Base-by-base conservation (phyloP, 2,329 filamentous ascomycete genomes). In the Fusarium sp. region DNA sequence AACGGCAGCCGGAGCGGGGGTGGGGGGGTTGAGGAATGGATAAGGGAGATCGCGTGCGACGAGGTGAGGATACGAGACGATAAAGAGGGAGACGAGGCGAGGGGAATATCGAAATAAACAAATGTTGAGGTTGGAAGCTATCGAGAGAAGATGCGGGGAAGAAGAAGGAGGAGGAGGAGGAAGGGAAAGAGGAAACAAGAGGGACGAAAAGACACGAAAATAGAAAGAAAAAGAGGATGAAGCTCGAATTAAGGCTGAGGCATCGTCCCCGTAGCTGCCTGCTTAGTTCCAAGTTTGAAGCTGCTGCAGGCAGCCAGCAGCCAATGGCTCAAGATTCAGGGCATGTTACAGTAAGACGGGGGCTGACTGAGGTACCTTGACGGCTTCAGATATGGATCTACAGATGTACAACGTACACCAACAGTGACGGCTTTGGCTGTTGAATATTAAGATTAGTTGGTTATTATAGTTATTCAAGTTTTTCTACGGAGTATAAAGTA, bases 231-330 rank as follows among this genome's bases (percentile, higher is more conserved):
- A 71, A 40, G 35, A 46, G 33, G 35, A 19, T 37, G 35, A 59
- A 62, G 58, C 59, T 62, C 47, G 39, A 35, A 58, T 51, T 59
- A 65, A 63, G 51, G 59, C 65, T 70, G 59, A 72, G 70, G 68
- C 61, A 65, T 45, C 55, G 56, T 49, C 54, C 54, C 54, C 48
- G 66, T 48, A 59, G 59, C 59, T 53, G 62, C 65, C 62, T 66
- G 67, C 68, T 62, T 62, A 62, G 59, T 48, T 62, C 35, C 35
- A 37, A 17, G 71, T 68, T 61, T 68, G 66, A 73, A 58, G 68
- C 67, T 67, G 58, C 41, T 70, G 40, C 62, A 73, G 71, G 71
- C 69, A 73, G 55, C 71, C 71, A 73, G 71, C 67, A 73, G 55
- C 71, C 71, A 73, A 73, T 72, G 55, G 49, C 61, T 67, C 45